phyloP scores from a whole-genome alignment of 2,329 filamentous ascomycete species.

The Cordyceps farinosa region DNA sequence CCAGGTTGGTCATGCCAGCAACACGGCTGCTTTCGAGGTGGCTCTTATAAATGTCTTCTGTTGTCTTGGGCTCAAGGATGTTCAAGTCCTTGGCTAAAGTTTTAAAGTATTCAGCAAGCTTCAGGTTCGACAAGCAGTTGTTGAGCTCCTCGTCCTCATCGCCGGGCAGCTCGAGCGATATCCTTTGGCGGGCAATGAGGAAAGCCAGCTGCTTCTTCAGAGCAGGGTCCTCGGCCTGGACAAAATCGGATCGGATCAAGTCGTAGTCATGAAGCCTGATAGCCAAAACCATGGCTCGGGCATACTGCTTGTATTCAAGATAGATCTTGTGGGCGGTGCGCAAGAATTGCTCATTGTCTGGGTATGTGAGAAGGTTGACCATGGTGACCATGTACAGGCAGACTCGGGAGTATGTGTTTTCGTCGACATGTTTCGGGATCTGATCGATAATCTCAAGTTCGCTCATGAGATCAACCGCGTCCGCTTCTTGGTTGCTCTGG shows the following conservation, averaged over 20 bases:
- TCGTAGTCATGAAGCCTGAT: conserved; percentile 87
- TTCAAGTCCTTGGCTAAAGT: conserved; percentile 92
- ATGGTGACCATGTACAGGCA: conserved; percentile 99
- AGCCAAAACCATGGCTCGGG: conserved; percentile 89
- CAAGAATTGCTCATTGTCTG: conserved; percentile 94
- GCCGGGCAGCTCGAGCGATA: conserved; percentile 69
- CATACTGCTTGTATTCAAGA: conserved; percentile 84
- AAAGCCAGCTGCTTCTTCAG: conserved; percentile 93
- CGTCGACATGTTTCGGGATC: conserved; percentile 83
- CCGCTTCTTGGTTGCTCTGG: conserved; percentile 95
- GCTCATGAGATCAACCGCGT: conserved; percentile 94
- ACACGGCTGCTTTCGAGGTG: conserved; percentile 94
- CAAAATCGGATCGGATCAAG: conserved; percentile 78
- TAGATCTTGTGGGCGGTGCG: conserved; percentile 92
- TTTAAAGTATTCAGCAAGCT: conserved; percentile 89
- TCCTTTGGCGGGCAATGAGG: conserved; percentile 85
- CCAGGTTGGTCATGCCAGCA: conserved; percentile 87
- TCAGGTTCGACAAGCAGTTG: conserved; percentile 84
- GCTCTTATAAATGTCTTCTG: conserved; percentile 99
- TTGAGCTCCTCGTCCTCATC: conserved; percentile 71
- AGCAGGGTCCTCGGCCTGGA: conserved; percentile 73
- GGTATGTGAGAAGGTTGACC: conserved; percentile 95
- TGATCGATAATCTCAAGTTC: conserved; percentile 96
- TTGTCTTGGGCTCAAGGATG: conserved; percentile 92
- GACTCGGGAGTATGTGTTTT: conserved; percentile 88